A percentile compares a stretch with the other conserved stretches of the same genome.
These are phyloP conservation scores for Prosopis cineraria DNA, from an alignment of 306 rosid genomes.

Conservation along the genomic window DNA sequence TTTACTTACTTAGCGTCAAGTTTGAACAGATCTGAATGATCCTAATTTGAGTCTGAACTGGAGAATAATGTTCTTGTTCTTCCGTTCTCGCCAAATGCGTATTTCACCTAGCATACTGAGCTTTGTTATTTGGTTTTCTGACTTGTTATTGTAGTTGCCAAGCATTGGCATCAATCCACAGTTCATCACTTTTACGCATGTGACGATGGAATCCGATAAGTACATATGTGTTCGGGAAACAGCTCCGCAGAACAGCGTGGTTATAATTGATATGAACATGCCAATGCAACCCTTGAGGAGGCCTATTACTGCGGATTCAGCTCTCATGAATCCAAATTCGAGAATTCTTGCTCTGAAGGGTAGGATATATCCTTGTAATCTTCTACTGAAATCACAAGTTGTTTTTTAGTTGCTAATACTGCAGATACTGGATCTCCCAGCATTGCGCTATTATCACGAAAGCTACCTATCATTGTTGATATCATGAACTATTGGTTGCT, in stretches of 20 bases:
- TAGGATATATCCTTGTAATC: conserved; percentile 26
- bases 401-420: conserved; percentile 14
- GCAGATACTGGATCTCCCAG: conserved; percentile 21
- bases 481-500: conserved; percentile 9
- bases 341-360: conserved; percentile 96
- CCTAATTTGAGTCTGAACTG: conserved; percentile 41
- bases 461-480: background rate
- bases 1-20: conserved; percentile 7
- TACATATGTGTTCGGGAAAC: conserved; percentile 95
- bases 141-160: conserved; percentile 73
- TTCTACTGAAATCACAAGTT: conserved; percentile 2
- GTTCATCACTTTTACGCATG: conserved; percentile 92
- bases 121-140: conserved; percentile 43
- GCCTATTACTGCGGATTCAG: conserved; percentile 95
- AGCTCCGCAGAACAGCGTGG: conserved; percentile 89
- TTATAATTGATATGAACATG: conserved; percentile 88
- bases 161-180: conserved; percentile 90
- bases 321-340: conserved; percentile 96
- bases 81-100: conserved; percentile 22
- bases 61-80: background rate
- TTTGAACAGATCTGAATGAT: conserved; percentile 54
- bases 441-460: conserved; percentile 3
- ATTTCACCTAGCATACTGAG: conserved; percentile 6
- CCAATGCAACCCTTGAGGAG: conserved; percentile 96
- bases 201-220: conserved; percentile 97